Conservation (phyloP, 2,329 filamentous ascomycete genomes). For the Cadophora sp. region DNA sequence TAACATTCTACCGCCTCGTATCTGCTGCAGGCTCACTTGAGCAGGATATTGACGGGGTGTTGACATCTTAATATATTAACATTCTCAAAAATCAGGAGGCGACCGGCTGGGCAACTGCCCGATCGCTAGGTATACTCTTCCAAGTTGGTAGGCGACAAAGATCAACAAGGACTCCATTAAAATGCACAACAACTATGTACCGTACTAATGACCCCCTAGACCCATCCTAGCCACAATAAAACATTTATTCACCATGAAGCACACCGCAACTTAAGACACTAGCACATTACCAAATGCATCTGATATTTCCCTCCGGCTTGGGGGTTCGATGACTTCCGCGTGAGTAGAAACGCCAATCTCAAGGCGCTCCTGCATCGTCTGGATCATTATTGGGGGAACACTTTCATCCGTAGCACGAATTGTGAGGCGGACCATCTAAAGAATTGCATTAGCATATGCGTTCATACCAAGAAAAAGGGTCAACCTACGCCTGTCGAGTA, state of each 20-base stretch:
- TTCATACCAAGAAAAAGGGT: neutral
- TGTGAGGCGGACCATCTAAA: conserved; percentile 92
- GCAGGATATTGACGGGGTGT: neutral
- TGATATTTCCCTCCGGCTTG: conserved; percentile 43
- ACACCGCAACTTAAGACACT: conserved; percentile 27
- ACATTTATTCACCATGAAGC: neutral
- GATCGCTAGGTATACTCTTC: neutral
- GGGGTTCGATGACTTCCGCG: conserved; percentile 35
- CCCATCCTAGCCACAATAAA: conserved; percentile 11
- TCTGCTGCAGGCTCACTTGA: conserved; percentile 10
- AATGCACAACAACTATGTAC: conserved; percentile 22
- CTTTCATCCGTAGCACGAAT: conserved; percentile 92
- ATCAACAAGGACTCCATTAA: conserved; percentile 19
- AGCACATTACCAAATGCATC: conserved; percentile 45
- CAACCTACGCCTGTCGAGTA: conserved; percentile 82
- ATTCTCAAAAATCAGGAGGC: neutral
- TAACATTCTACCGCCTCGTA: neutral
- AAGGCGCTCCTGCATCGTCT: conserved; percentile 86
- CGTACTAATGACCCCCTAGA: conserved; percentile 3
- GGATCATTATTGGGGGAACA: conserved; percentile 80
- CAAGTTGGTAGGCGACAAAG: no score
- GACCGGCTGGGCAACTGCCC: neutral
- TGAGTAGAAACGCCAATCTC: conserved; percentile 54
- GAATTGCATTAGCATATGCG: conserved; percentile 33
- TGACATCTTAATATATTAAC: neutral